phyloP scores from a whole-genome alignment of 1,139 yeast genomes.

The Saccharomyces hybrid region DNA sequence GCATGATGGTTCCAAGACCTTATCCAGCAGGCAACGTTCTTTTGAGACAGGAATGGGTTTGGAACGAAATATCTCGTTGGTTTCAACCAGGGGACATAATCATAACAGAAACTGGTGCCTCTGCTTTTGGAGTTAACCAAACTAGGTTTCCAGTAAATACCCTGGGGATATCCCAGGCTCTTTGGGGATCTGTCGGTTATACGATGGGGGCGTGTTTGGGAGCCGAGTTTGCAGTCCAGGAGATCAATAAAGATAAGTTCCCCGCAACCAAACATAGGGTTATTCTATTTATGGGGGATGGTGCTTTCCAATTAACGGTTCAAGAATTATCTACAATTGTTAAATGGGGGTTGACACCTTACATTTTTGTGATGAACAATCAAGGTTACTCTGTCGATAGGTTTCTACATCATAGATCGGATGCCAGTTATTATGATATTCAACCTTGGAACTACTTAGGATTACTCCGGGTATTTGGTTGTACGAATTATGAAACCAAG shows the following conservation, averaged over 20 bases:
- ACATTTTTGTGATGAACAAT: conserved; percentile 73
- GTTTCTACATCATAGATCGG: conserved; percentile 60
- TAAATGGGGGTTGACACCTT: conserved; percentile 68
- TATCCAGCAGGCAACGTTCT: conserved; percentile 32
- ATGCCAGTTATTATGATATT: conserved; percentile 67
- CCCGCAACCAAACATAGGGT: conserved; percentile 46
- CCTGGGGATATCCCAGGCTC: conserved; percentile 72
- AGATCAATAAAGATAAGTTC: conserved; percentile 39
- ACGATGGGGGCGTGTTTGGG: conserved; percentile 80
- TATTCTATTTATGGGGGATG: conserved; percentile 79
- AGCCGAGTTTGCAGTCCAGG: conserved; percentile 73
- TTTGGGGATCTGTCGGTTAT: conserved; percentile 87
- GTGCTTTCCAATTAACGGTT: conserved; percentile 78
- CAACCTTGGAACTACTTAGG: conserved; percentile 75
- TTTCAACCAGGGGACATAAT: conserved; percentile 69
- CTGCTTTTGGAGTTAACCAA: conserved; percentile 77
- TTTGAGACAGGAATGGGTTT: conserved; percentile 70
- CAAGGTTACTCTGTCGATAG: conserved; percentile 85
- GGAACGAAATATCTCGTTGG: conserved; percentile 73
- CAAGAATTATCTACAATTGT: conserved; percentile 80
- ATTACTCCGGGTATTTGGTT: conserved; percentile 61
- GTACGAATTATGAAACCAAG: conserved; percentile 57
- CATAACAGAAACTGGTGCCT: conserved; percentile 82
- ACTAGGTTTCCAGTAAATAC: conserved; percentile 65
- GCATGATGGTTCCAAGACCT: conserved; percentile 31